A percentile compares a stretch with the other conserved stretches of the same genome.
Evolutionary conservation across 129 eudicot genomes (phyloP).

Genomic region (Heracleum sosnowskyi): DNA sequence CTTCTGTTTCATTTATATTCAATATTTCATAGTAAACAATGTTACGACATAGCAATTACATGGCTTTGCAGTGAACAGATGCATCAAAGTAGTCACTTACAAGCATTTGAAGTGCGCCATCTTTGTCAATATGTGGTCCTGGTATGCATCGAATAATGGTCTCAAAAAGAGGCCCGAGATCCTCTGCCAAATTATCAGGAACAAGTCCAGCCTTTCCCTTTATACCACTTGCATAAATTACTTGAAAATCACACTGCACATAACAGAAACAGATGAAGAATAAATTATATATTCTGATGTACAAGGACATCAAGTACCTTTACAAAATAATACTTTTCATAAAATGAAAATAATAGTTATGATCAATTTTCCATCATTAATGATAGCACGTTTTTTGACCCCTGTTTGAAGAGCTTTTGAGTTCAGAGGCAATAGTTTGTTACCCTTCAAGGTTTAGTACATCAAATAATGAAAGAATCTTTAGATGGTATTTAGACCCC

Average conservation of each 20-base stretch:
- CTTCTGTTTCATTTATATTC: background rate
- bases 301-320: background rate
- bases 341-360: background rate
- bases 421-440: background rate
- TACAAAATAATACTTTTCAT: background rate
- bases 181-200: slow-evolving; percentile 76
- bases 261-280: background rate
- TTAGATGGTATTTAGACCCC: background rate
- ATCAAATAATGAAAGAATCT: background rate
- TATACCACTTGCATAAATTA: slow-evolving; percentile 90
- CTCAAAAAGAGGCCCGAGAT: slow-evolving; percentile 98
- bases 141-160: slow-evolving; percentile 84
- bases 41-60: background rate
- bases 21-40: background rate
- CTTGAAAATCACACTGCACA: slow-evolving; percentile 95
- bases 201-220: slow-evolving; percentile 89
- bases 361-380: background rate
- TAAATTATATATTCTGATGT: background rate
- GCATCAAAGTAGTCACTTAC: slow-evolving; percentile 40
- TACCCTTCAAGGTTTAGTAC: background rate
- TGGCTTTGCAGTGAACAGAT: background rate
- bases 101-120: slow-evolving; percentile 96
- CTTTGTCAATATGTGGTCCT: slow-evolving; percentile 82
- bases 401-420: background rate
- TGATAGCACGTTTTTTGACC: background rate